Percentiles rank a stretch among this genome's conserved stretches.
Conservation (phyloP, 495 filamentous ascomycete genomes). For the Penicillium fimorum region DNA sequence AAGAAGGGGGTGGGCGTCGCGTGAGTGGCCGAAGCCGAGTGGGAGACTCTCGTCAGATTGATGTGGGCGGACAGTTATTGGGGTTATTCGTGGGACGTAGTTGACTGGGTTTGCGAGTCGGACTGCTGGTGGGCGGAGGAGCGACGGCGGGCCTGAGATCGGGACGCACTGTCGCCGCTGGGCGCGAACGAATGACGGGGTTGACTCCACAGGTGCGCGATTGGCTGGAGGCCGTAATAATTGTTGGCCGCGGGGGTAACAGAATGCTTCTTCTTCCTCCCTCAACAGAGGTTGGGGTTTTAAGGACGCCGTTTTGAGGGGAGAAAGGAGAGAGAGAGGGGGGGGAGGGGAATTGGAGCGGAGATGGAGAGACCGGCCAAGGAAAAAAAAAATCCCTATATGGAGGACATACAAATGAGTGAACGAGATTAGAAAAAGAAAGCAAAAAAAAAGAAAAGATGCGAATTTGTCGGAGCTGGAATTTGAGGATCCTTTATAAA, state of each 20-base stretch:
- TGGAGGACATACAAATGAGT: constrained; percentile 7
- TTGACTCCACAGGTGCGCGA: constrained; percentile 27
- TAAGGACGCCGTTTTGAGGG: constrained; percentile 40
- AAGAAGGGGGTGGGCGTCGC: constrained; percentile 67
- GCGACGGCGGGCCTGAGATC: constrained; percentile 28
- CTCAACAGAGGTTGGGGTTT: constrained; percentile 29
- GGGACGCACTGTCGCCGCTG: constrained; percentile 29
- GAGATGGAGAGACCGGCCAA: constrained; percentile 22
- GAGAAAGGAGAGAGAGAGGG: constrained; percentile 10
- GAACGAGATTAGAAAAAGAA: not conserved
- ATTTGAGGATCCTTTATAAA: constrained; percentile 4
- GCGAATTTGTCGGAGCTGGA: constrained; percentile 1
- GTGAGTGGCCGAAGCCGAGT: constrained; percentile 27
- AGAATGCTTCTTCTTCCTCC: constrained; percentile 35
- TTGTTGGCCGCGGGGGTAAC: constrained; percentile 21
- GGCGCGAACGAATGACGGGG: constrained; percentile 28
- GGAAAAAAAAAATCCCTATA: constrained; percentile 16
- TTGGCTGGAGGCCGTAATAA: constrained; percentile 11
- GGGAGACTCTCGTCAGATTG: constrained; percentile 42
- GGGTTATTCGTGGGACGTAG: constrained; percentile 48
- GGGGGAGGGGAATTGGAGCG: constrained; percentile 5
- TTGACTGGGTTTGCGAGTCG: constrained; percentile 50
- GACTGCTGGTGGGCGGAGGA: constrained; percentile 40
- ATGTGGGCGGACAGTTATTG: constrained; percentile 34
- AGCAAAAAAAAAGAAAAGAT: constrained; percentile 3